Base-by-base conservation (phyloP, 2,329 filamentous ascomycete species). In the Neonectria hederae region DNA sequence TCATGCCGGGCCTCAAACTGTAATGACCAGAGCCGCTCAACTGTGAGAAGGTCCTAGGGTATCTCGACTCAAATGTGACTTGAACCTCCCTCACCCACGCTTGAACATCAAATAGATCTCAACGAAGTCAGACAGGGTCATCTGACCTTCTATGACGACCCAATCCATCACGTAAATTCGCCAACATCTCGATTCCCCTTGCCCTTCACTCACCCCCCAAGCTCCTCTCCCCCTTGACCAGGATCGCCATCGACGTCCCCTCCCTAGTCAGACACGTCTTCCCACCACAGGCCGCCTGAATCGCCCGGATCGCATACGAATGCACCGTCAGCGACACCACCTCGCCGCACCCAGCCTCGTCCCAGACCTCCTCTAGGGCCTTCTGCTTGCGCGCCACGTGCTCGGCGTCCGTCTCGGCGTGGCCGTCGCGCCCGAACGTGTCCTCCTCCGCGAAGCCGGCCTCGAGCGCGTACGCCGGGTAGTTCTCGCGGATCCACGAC, bases 391-490 rank as follows among this genome's bases (percentile, higher is more conserved):
- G 72, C 8, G 64, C 76, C 13, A 82, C 77, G 65, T 88, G 82
- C 65, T 85, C 83, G 11, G 74, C 77, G 10, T 80, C 73, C 2
- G 83, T 82, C 76, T 89, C 88, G 22, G 82, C 80, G 10, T 74
- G 71, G 7, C 83, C 78, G 0, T 81, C 71, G 11, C 76, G 77
- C 82, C 86, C 89, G 40, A 86, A 79, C 62, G 80, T 77, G 69
- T 90, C 89, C 4, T 82, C 72, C 67, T 90, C 88, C 0, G 79
- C 72, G 51, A 90, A 86, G 0, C 83, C 83, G 0, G 79, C 75
- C 72, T 90, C 87, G 48, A 90, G 80, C 2, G 63, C 67, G 70
- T 83, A 89, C 21, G 70, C 72, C 0, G 86, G 86, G 65, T 85
- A 89, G 32, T 80, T 77, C 14, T 77, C 65, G 1, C 76, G 75